Evolutionary conservation across 441 rosid genomes (phyloP).

Genomic region (Euphorbia neoarborescens): DNA sequence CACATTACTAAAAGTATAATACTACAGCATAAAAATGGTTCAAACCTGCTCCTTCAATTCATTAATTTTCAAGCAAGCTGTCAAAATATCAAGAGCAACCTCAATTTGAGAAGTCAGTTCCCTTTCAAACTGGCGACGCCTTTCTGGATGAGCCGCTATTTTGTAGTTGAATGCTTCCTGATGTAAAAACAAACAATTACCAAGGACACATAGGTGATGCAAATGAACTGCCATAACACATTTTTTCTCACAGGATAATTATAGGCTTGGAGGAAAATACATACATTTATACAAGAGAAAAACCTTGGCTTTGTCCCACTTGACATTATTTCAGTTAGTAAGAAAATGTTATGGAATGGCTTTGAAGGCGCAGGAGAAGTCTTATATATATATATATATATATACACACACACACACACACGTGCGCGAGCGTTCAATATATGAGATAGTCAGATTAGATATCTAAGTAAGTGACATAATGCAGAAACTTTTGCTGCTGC

Average conservation of each 20-base stretch:
- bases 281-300: constrained; percentile 9
- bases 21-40: constrained; percentile 17
- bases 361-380: not conserved
- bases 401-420: too few relatives aligned
- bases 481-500: constrained; percentile 8
- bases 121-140: constrained; percentile 87
- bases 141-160: constrained; percentile 98
- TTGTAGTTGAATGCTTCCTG: constrained; percentile 95
- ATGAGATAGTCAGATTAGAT: constrained; percentile 4
- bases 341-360: constrained; percentile 2
- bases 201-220: not conserved
- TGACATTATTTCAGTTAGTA: constrained; percentile 5
- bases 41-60: constrained; percentile 91
- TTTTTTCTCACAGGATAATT: constrained; percentile 6
- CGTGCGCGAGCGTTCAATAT: not conserved
- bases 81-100: constrained; percentile 64
- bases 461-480: constrained; percentile 1
- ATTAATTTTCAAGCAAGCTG: constrained; percentile 64
- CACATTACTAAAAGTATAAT: not conserved
- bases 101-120: constrained; percentile 89
- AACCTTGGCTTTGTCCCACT: constrained; percentile 9
- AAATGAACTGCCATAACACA: constrained; percentile 12
- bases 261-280: constrained; percentile 10
- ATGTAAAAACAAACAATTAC: constrained; percentile 23
- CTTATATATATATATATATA: too few relatives aligned